phyloP scores from a whole-genome alignment of 495 filamentous ascomycete species.

The Cryomyces minteri region DNA sequence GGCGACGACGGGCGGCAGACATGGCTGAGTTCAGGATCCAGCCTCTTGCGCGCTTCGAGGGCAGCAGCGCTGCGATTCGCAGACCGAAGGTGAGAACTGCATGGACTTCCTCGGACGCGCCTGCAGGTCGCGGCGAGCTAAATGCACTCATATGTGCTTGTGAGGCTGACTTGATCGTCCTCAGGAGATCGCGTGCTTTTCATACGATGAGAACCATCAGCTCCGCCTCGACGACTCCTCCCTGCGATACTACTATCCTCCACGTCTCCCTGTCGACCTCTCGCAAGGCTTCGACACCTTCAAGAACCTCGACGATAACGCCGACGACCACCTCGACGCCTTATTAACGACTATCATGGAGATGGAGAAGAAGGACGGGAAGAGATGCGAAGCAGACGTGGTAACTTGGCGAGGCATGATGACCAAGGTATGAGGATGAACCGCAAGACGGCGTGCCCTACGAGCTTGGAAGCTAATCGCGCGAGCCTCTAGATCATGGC shows the following conservation, averaged over 20 bases:
- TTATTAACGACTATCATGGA: constrained; percentile 57
- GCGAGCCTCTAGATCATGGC: constrained; percentile 49
- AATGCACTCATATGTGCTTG: background rate
- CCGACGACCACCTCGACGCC: constrained; percentile 77
- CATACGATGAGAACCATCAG: constrained; percentile 67
- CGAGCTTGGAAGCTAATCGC: background rate
- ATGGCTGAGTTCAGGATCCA: constrained; percentile 37
- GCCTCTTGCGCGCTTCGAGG: constrained; percentile 38
- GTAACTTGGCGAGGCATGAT: constrained; percentile 97
- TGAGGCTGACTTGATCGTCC: background rate
- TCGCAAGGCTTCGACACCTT: constrained; percentile 69
- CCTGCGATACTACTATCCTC: constrained; percentile 70
- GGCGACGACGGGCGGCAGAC: background rate
- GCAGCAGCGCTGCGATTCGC: constrained; percentile 15
- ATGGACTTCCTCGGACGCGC: background rate
- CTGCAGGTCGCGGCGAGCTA: background rate
- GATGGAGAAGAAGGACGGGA: constrained; percentile 46
- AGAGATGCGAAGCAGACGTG: constrained; percentile 54
- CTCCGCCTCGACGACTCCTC: constrained; percentile 61
- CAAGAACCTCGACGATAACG: constrained; percentile 58
- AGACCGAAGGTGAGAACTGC: constrained; percentile 24
- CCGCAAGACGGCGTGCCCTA: background rate
- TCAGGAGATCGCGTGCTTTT: constrained; percentile 80
- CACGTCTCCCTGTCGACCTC: constrained; percentile 44
- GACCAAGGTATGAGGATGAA: constrained; percentile 51